Conservation (phyloP, 2,329 filamentous ascomycete genomes). For the Talaromyces sp. region DNA sequence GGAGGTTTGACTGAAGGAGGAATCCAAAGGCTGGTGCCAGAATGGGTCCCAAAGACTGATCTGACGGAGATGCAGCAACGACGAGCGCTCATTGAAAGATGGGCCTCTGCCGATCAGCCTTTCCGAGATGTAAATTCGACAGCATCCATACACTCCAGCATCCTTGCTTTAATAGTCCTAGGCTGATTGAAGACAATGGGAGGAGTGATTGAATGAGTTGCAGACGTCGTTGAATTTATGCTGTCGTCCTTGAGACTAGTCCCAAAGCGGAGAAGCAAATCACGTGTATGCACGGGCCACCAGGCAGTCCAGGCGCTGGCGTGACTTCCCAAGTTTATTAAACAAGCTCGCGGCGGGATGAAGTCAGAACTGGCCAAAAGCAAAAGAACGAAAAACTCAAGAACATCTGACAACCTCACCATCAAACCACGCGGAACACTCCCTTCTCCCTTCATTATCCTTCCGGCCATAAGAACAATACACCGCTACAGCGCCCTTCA, state of each 20-base stretch:
- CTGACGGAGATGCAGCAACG: slow-evolving; percentile 2
- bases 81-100: neutral
- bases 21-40: slow-evolving; percentile 1
- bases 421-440: neutral
- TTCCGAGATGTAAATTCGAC: neutral
- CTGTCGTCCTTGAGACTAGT: neutral
- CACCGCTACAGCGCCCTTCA: no score
- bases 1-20: neutral
- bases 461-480: neutral
- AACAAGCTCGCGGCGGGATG: slow-evolving; percentile 4
- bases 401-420: neutral
- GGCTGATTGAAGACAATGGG: neutral
- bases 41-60: neutral
- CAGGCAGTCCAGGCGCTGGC: neutral
- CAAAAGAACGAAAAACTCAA: neutral
- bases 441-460: neutral
- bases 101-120: neutral
- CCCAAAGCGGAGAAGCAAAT: neutral
- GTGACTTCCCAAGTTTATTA: neutral
- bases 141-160: neutral
- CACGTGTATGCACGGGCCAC: neutral
- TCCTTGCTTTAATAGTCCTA: neutral
- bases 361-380: neutral
- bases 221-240: no score
- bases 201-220: neutral